Evolutionary conservation across 495 filamentous ascomycete genomes (phyloP).

Genomic region (Evansstolkia leycettana): DNA sequence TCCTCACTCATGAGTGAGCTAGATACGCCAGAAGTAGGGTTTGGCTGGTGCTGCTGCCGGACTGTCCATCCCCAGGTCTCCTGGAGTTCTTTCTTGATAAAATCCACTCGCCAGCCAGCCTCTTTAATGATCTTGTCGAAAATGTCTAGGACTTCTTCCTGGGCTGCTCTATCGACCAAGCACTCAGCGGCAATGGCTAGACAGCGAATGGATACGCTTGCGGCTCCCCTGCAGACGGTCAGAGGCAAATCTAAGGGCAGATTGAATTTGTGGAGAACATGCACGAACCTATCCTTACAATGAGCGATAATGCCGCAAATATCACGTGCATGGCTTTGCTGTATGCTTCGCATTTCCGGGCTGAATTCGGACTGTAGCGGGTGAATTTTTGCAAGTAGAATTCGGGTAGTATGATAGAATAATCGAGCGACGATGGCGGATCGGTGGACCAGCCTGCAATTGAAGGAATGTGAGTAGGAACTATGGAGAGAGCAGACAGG

Average conservation of each 20-base stretch:
- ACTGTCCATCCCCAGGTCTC: slow-evolving; percentile 65
- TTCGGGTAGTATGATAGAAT: slow-evolving; percentile 83
- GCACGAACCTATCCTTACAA: slow-evolving; percentile 54
- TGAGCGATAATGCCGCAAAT: slow-evolving; percentile 84
- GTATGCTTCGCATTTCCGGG: slow-evolving; percentile 52
- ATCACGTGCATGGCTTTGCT: slow-evolving; percentile 60
- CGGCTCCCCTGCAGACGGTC: slow-evolving; percentile 43
- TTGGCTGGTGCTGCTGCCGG: slow-evolving; percentile 14
- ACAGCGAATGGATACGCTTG: slow-evolving; percentile 63
- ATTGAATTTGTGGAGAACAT: not conserved
- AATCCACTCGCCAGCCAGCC: slow-evolving; percentile 65
- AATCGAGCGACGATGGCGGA: slow-evolving; percentile 69
- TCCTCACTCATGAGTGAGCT: slow-evolving; percentile 7
- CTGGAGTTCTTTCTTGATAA: slow-evolving; percentile 56
- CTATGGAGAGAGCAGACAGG: no score
- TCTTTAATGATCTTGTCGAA: slow-evolving; percentile 62
- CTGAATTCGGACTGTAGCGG: slow-evolving; percentile 44
- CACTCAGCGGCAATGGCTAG: slow-evolving; percentile 70
- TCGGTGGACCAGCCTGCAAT: slow-evolving; percentile 68
- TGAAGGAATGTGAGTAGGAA: no score
- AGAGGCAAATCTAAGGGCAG: not conserved
- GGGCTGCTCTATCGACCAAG: slow-evolving; percentile 54
- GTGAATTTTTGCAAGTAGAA: slow-evolving; percentile 69
- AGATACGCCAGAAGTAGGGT: slow-evolving; percentile 6
- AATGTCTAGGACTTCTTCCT: slow-evolving; percentile 72